Evolutionary conservation across 768 basidiomycete species (phyloP).

Genomic region (Termitomyces sp.): DNA sequence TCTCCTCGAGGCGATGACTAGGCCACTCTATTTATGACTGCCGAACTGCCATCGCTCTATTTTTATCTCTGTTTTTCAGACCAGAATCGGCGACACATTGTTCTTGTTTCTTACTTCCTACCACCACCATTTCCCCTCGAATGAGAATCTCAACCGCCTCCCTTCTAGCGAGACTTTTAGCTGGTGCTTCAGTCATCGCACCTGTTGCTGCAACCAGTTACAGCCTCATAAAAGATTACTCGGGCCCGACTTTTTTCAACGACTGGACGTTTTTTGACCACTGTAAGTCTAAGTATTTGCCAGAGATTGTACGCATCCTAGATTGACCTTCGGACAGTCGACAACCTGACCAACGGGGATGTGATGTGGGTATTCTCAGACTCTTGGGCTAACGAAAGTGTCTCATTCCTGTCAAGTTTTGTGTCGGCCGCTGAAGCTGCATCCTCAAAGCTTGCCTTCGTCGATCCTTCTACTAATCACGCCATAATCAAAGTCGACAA

Average conservation of each 20-base stretch:
- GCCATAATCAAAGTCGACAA: constrained; percentile 82
- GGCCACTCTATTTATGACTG: neutral
- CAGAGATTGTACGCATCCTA: neutral
- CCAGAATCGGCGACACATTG: neutral
- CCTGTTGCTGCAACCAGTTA: constrained; percentile 32
- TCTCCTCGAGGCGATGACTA: too few relatives aligned
- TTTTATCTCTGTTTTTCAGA: neutral
- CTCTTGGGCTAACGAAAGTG: neutral
- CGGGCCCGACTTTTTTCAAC: constrained; percentile 64
- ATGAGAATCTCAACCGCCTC: constrained; percentile 2
- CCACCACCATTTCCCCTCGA: neutral
- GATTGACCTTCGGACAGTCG: constrained; percentile 36
- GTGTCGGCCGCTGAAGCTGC: constrained; percentile 46
- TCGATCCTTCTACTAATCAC: constrained; percentile 62
- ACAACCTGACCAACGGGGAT: constrained; percentile 72
- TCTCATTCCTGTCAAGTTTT: constrained; percentile 35
- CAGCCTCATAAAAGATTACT: constrained; percentile 53
- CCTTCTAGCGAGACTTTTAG: constrained; percentile 2
- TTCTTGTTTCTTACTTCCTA: neutral
- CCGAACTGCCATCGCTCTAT: neutral
- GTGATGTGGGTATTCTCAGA: constrained; percentile 36
- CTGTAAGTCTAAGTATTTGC: constrained; percentile 35
- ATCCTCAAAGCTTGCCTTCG: constrained; percentile 54
- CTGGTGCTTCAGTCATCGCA: neutral
- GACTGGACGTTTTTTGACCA: constrained; percentile 65